Conservation (phyloP, 805 yeast genomes). For the Candida krabiensis region DNA sequence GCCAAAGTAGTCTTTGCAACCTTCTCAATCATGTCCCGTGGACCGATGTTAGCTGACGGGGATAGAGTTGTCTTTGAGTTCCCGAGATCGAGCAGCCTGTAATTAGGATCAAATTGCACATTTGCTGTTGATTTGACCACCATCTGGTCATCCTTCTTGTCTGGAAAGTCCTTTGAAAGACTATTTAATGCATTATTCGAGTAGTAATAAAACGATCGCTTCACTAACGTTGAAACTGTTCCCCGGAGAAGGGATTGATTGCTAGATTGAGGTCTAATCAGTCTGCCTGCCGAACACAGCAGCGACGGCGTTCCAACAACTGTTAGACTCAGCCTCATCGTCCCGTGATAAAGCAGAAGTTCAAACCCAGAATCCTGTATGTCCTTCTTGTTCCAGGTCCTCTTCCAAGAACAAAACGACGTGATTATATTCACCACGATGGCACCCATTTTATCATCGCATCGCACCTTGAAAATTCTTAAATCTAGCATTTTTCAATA, state of each 20-base stretch:
- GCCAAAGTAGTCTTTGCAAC: constrained; percentile 46
- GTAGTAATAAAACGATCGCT: constrained; percentile 21
- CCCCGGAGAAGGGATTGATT: neutral
- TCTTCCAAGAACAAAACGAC: too few species aligned
- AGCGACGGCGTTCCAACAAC: constrained; percentile 4
- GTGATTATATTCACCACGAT: too few species aligned
- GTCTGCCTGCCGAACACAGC: constrained; percentile 1
- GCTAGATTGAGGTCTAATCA: neutral
- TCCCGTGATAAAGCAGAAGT: too few species aligned
- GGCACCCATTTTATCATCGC: too few species aligned
- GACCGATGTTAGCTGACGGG: constrained; percentile 4
- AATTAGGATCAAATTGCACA: constrained; percentile 30
- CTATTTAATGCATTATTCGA: constrained; percentile 20
- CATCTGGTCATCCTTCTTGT: neutral
- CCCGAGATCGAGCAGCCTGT: constrained; percentile 16
- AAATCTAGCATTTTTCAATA: neutral
- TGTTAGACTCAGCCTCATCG: too few species aligned
- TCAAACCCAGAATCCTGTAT: too few species aligned
- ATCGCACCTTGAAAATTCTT: neutral
- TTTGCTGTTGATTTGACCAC: constrained; percentile 1
- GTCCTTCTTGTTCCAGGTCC: too few species aligned
- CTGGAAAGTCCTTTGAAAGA: constrained; percentile 9
- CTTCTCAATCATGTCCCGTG: constrained; percentile 30
- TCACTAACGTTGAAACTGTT: neutral
- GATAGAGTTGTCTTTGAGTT: constrained; percentile 6